These are phyloP conservation scores for Torrubiella hemipterigena DNA, from an alignment of 2,329 filamentous ascomycete species.

Conservation along the genomic window DNA sequence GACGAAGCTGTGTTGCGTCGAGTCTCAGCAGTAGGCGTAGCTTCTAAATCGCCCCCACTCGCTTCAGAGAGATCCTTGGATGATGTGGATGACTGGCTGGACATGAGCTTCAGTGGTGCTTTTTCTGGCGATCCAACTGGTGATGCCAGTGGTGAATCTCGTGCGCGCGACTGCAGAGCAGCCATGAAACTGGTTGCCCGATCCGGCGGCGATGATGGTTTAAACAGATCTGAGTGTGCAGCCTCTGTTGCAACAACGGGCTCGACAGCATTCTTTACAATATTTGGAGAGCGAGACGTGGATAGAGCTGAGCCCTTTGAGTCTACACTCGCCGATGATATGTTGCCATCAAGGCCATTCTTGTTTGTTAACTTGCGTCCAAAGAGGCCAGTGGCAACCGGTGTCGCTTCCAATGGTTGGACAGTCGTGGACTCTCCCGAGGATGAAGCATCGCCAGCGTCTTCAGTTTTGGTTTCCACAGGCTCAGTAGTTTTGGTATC, in stretches of 20 bases:
- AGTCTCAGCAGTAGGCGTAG: conserved; percentile 13
- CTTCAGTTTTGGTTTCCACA: conserved; percentile 4
- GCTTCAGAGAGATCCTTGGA: conserved; percentile 32
- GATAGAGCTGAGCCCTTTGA: conserved; percentile 26
- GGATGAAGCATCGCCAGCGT: conserved; percentile 11
- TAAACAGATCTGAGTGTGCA: conserved; percentile 52
- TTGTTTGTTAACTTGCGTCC: conserved; percentile 33
- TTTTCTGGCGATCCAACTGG: conserved; percentile 21
- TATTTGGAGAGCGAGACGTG: conserved; percentile 20
- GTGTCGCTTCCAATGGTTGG: conserved; percentile 40
- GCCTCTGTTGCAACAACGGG: conserved; percentile 57
- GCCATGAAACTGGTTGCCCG: conserved; percentile 56
- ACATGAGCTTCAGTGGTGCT: conserved; percentile 24
- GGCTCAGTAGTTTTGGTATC: no score
- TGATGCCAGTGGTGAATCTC: conserved; percentile 40
- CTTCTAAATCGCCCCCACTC: conserved; percentile 16
- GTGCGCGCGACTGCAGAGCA: conserved; percentile 51
- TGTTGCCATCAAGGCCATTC: conserved; percentile 15
- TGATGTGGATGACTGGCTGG: conserved; percentile 37
- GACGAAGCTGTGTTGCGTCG: conserved; percentile 28
- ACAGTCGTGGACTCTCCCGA: conserved; percentile 25
- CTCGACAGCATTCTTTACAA: conserved; percentile 37
- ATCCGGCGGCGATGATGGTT: conserved; percentile 43
- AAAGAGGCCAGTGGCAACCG: conserved; percentile 31
- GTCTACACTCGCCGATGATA: conserved; percentile 35